phyloP scores from a whole-genome alignment of 148 eudicot species.

The Beta vulgaris region DNA sequence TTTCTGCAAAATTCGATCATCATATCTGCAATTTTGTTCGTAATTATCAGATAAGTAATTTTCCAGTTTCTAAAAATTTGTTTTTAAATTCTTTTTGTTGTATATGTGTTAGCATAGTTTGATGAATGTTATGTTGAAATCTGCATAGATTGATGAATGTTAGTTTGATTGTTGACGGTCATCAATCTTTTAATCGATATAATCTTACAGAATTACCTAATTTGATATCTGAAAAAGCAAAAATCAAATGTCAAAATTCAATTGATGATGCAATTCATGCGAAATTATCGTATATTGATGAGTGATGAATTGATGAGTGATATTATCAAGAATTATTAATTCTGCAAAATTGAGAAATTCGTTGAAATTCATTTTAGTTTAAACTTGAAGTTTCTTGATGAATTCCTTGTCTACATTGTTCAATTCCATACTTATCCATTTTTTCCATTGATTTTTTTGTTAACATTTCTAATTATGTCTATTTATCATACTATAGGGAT shows the following conservation, averaged over 20 bases:
- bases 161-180: not conserved
- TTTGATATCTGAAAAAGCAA: not conserved
- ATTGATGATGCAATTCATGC: not conserved
- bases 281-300: not conserved
- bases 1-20: constrained; percentile 1
- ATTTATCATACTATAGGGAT: no score
- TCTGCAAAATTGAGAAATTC: no score
- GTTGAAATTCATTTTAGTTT: no score
- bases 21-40: not conserved
- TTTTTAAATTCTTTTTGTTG: no score
- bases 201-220: not conserved
- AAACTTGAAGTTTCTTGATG: no score
- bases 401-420: no score
- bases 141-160: not conserved
- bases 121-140: not conserved
- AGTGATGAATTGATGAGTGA: not conserved
- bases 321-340: no score
- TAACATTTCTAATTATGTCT: no score
- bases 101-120: not conserved
- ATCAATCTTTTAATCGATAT: not conserved
- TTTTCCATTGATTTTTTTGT: no score
- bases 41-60: no score
- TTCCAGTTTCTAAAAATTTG: no score
- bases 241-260: not conserved
- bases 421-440: no score